Conservation (phyloP, 2,329 filamentous ascomycete species). For the Trichoderma sp. region DNA sequence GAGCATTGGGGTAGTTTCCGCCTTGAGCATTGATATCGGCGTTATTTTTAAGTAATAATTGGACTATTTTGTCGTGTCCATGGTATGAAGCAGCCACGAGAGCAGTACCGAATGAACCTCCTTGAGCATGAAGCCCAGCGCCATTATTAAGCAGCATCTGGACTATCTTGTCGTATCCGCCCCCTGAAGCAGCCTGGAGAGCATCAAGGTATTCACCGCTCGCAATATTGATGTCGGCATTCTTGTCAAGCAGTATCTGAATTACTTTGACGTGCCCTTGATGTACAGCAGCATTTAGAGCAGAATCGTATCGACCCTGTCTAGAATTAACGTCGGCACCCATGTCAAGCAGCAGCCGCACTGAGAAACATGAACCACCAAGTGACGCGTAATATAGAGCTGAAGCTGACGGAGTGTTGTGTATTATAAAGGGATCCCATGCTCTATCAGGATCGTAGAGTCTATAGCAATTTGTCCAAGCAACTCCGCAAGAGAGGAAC, state of each 20-base stretch:
- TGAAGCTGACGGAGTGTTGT: no score
- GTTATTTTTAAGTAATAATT: no score
- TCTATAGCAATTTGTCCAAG: not conserved
- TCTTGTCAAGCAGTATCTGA: not conserved
- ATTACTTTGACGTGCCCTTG: not conserved
- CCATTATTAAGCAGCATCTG: no score
- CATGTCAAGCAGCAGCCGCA: not conserved
- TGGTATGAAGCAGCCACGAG: no score
- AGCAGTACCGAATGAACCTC: no score
- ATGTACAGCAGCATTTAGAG: not conserved
- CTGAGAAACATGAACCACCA: not conserved
- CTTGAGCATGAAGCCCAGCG: no score
- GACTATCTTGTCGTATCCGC: no score
- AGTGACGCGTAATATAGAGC: not conserved
- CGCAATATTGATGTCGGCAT: no score
- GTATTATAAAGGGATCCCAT: no score
- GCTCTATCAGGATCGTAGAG: not conserved
- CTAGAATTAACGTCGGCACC: not conserved
- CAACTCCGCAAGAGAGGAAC: not conserved
- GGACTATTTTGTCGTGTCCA: no score
- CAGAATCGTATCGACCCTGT: not conserved
- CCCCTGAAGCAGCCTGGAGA: not conserved
- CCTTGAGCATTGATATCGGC: no score
- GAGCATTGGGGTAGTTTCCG: accelerated
- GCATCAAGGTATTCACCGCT: not conserved